Evolutionary conservation across 1,139 yeast genomes (phyloP), one percentile per base, ranked within the genome.

Genomic region (Yamadazyma dendronema): DNA sequence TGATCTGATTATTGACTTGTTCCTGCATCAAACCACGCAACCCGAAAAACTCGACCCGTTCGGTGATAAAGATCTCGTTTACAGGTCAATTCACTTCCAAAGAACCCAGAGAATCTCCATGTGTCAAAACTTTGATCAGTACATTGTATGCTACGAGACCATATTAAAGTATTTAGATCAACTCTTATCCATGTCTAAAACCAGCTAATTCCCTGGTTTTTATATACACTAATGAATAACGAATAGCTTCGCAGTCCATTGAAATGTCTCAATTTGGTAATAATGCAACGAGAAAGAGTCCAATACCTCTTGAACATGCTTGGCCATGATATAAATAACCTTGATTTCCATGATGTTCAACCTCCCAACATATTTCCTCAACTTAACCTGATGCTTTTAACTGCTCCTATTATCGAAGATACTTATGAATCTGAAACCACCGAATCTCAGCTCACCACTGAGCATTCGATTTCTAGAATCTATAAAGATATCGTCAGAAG

Each of bases 121-220:
- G 77, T 74, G 70, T 12, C 76, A 70, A 42, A 70, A 67, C 45
- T 59, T 69, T 38, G 72, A 65, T 46, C 76, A 70, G 50, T 70
- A 55, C 44, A 60, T 70, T 22, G 65, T 62, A 13, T 67, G 75
- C 48, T 70, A 70, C 48, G 75, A 70, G 40, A 52, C 68, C 21
- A 48, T 70, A 17, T 43, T 67, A 29, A 47, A 54, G 34, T 68
- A 62, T 43, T 49, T 64, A 39, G 17, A n/a, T n/a, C n/a, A n/a
- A n/a, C n/a, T n/a, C n/a, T 32, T 13, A 30, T 29, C 21, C 31
- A 30, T 32, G 36, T 36, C 34, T 33, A 30, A n/a, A 5, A 33
- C 33, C 10, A 21, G 10, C 23, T 7, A 36, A 39, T 33, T 36
- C n/a, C n/a, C n/a, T n/a, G n/a, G n/a, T n/a, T n/a, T n/a, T n/a